A percentile compares a stretch with the other conserved stretches of the same genome.
These are phyloP conservation scores for Candida peoriensis DNA, from an alignment of 805 yeast species.

Conservation along the genomic window DNA sequence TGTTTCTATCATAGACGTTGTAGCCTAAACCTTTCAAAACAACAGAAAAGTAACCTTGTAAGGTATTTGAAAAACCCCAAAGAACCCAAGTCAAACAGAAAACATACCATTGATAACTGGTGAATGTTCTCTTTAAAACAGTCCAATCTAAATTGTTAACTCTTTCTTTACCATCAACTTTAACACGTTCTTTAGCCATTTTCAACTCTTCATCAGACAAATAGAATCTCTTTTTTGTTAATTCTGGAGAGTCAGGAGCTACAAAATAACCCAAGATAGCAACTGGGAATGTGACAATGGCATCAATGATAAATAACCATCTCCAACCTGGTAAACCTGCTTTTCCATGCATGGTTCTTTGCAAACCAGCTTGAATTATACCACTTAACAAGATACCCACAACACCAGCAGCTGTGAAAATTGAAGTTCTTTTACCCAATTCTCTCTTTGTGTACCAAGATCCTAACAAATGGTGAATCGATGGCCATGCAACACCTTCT, in stretches of 20 bases:
- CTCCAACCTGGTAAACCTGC: constrained; percentile 52
- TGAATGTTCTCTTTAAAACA: neutral
- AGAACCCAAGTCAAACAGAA: neutral
- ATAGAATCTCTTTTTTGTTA: constrained; percentile 1
- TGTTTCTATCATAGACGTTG: constrained; percentile 4
- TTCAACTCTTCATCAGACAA: constrained; percentile 1
- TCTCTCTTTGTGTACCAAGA: constrained; percentile 10
- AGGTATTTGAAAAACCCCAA: neutral
- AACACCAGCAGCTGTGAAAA: constrained; percentile 12
- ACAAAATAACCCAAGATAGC: constrained; percentile 39
- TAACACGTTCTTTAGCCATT: neutral
- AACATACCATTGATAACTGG: constrained; percentile 4
- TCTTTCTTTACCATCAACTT: constrained; percentile 1
- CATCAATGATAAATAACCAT: constrained; percentile 43
- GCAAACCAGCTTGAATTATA: constrained; percentile 4
- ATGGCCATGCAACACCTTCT: constrained; percentile 16
- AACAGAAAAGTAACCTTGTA: neutral
- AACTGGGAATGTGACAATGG: constrained; percentile 4
- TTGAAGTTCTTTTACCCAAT: constrained; percentile 13
- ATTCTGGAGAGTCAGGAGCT: constrained; percentile 35
- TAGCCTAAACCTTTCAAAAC: constrained; percentile 2
- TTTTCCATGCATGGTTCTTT: constrained; percentile 29
- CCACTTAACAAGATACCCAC: constrained; percentile 19
- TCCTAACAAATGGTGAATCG: constrained; percentile 15
- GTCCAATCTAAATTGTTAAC: neutral